Percentiles rank a stretch among this genome's conserved stretches.
phyloP scores from a whole-genome alignment of 1,284 basidiomycete species.

The Neotropicomus parvogracilis region DNA sequence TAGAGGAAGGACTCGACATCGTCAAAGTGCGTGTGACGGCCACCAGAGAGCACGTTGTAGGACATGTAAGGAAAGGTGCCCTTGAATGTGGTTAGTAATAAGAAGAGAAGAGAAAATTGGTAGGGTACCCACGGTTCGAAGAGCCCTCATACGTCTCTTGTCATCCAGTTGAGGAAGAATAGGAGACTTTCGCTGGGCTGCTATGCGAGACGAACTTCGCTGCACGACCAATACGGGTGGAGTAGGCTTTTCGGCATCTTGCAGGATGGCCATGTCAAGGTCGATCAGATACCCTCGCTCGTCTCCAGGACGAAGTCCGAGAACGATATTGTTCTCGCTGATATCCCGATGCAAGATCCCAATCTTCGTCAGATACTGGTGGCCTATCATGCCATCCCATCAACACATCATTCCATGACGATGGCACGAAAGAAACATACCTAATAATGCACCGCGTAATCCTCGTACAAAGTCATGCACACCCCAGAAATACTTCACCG shows the following conservation, averaged over 20 bases:
- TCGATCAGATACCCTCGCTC: conserved; percentile 13
- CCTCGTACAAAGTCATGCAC: conserved; percentile 18
- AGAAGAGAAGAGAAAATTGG: background rate
- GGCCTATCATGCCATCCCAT: conserved; percentile 5
- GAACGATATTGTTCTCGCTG: conserved; percentile 25
- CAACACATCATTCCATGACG: background rate
- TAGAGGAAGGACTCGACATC: conserved; percentile 4
- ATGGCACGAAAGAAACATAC: background rate
- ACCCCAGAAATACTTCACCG: conserved; percentile 16
- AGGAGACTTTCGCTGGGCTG: too few relatives aligned
- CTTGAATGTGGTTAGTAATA: background rate
- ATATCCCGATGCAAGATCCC: conserved; percentile 19
- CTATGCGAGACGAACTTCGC: too few relatives aligned
- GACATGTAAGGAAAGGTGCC: conserved; percentile 7
- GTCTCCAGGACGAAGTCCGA: background rate
- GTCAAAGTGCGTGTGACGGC: conserved; percentile 1
- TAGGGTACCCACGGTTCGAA: background rate
- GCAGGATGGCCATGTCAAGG: conserved; percentile 11
- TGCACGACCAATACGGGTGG: too few relatives aligned
- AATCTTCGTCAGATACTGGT: conserved; percentile 11
- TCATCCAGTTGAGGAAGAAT: background rate
- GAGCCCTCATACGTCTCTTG: background rate
- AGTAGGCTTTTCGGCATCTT: background rate
- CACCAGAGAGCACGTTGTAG: background rate
- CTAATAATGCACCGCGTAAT: conserved; percentile 10